Evolutionary conservation across 106 monocot species (phyloP).

Genomic region (Alisma plantagoaquatica): DNA sequence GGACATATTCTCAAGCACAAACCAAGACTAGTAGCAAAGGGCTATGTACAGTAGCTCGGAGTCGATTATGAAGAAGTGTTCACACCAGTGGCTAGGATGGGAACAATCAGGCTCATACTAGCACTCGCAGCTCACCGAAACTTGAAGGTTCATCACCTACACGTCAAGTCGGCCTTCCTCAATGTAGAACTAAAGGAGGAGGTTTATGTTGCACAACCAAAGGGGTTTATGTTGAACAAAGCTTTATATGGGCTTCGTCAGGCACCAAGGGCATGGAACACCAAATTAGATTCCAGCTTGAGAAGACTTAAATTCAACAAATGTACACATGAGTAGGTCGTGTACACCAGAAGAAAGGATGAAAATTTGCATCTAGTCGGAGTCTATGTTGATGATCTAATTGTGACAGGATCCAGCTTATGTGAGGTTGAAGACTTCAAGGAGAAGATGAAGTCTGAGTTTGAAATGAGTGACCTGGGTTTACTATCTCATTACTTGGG

Average conservation of each 20-base stretch:
- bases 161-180: constrained; percentile 2
- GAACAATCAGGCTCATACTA: neutral
- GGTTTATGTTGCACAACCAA: neutral
- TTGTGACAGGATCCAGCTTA: too few species aligned
- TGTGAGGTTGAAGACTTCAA: too few species aligned
- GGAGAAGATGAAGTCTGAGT: too few species aligned
- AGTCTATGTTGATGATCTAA: neutral
- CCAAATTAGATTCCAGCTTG: neutral
- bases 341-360: neutral
- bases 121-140: neutral
- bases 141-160: neutral
- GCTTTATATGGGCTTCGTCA: neutral
- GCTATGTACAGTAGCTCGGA: neutral
- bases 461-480: too few species aligned
- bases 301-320: neutral
- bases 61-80: neutral
- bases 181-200: neutral
- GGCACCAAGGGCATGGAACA: neutral
- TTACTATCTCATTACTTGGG: too few species aligned
- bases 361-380: neutral
- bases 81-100: neutral
- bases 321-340: neutral
- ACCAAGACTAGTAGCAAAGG: neutral
- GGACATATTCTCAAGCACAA: neutral
- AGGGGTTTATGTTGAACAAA: neutral